Evolutionary conservation across 257 asterid species (phyloP).

Genomic region (Capsicum rhomboideum): DNA sequence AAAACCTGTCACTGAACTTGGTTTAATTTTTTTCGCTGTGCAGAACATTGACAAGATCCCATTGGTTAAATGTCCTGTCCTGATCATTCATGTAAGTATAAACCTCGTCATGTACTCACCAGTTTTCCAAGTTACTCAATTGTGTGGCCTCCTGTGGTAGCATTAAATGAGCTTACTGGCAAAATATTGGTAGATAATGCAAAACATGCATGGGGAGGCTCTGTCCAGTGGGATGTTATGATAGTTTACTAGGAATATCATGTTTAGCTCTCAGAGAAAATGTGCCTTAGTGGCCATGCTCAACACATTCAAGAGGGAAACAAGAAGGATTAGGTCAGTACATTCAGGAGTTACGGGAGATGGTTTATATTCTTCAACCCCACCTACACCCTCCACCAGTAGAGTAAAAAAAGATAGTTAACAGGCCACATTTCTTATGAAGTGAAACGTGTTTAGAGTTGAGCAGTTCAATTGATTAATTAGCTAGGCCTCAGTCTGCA

Average conservation of each 20-base stretch:
- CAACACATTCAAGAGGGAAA: neutral
- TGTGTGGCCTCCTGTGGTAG: neutral
- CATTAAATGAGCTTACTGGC: neutral
- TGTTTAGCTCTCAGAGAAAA: neutral
- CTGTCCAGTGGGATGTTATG: neutral
- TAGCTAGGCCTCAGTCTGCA: neutral
- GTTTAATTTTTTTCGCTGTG: slow-evolving; percentile 16
- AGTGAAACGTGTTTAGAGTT: neutral
- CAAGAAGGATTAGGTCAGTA: neutral
- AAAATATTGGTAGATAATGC: neutral
- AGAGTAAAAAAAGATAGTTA: neutral
- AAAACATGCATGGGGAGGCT: neutral
- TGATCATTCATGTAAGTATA: slow-evolving; percentile 78
- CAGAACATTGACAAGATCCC: slow-evolving; percentile 92
- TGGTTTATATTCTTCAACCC: neutral
- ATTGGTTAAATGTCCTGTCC: slow-evolving; percentile 80
- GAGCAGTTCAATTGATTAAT: neutral
- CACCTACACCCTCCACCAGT: neutral
- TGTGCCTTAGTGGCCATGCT: neutral
- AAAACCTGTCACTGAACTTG: slow-evolving; percentile 8
- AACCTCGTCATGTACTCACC: neutral
- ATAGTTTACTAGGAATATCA: neutral
- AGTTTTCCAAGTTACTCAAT: neutral
- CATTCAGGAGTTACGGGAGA: neutral
- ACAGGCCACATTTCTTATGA: neutral